Conservation (phyloP, 2,329 filamentous ascomycete species). For the Emmonsiellopsis sp. region DNA sequence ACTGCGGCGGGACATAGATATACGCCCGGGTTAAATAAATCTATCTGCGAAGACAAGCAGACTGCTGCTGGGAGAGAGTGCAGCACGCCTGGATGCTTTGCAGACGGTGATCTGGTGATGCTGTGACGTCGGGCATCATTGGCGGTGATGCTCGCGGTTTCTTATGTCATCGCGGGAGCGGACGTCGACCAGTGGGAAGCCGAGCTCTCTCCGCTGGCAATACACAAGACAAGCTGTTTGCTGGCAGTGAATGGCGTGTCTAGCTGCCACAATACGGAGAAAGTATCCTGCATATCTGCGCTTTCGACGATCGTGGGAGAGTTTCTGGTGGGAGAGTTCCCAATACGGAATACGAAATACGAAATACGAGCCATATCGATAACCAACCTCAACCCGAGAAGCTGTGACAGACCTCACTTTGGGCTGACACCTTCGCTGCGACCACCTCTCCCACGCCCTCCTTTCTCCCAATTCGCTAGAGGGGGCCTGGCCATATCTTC, state of each 20-base stretch:
- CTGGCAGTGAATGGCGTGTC: no score
- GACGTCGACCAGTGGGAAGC: not conserved
- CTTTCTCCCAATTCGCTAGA: not conserved
- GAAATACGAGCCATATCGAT: conserved; percentile 7
- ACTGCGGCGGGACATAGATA: not conserved
- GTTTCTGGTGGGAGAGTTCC: not conserved
- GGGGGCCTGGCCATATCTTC: not conserved
- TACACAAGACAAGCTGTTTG: no score
- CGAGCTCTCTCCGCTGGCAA: no score
- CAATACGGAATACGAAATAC: conserved; percentile 12
- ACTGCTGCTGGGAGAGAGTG: not conserved
- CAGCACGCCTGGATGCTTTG: not conserved
- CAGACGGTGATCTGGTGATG: not conserved
- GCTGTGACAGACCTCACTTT: not conserved
- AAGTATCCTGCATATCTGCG: no score
- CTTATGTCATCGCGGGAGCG: not conserved
- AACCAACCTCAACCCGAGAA: not conserved
- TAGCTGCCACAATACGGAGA: not conserved
- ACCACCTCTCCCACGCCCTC: not conserved
- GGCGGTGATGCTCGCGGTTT: not conserved
- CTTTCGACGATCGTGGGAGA: no score
- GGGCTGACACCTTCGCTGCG: no score
- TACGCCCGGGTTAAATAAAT: not conserved
- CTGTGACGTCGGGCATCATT: not conserved
- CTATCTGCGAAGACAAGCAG: not conserved